These are phyloP conservation scores for Blastobotrys capitulatus DNA, from an alignment of 1,139 yeast species.

Conservation along the genomic window DNA sequence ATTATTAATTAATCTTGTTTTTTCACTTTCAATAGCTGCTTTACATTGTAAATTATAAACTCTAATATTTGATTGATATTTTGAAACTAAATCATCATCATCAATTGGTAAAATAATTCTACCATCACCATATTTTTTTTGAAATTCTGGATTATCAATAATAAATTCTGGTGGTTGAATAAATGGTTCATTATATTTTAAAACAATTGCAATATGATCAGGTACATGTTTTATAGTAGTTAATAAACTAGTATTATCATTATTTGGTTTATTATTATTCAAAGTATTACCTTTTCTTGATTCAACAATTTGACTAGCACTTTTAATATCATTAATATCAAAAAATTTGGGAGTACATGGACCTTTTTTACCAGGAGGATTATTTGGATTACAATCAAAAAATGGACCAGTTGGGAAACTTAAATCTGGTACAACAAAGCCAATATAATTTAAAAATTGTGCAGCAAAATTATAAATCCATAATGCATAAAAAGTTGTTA, in stretches of 20 bases:
- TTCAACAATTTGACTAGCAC: background rate
- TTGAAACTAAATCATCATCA: background rate
- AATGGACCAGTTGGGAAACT: background rate
- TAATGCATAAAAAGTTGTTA: background rate
- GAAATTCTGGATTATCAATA: background rate
- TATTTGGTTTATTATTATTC: background rate
- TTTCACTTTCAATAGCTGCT: background rate
- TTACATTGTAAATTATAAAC: background rate
- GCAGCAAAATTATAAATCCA: background rate
- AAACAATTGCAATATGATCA: constrained; percentile 5
- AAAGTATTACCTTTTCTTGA: background rate
- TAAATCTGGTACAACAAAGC: background rate
- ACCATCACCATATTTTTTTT: background rate
- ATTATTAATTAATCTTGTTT: background rate
- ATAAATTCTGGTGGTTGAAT: background rate
- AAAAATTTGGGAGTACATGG: no score
- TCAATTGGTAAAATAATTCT: background rate
- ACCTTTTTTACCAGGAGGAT: no score
- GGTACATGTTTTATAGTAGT: constrained; percentile 6
- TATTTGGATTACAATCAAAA: background rate
- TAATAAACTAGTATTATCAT: background rate
- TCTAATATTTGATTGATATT: background rate
- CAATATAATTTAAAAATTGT: background rate
- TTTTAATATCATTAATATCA: no score
- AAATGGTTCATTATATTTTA: background rate